Evolutionary conservation across 345 rosid species (phyloP), one percentile per base, ranked within the genome.

Genomic region (Durio zibethinus): DNA sequence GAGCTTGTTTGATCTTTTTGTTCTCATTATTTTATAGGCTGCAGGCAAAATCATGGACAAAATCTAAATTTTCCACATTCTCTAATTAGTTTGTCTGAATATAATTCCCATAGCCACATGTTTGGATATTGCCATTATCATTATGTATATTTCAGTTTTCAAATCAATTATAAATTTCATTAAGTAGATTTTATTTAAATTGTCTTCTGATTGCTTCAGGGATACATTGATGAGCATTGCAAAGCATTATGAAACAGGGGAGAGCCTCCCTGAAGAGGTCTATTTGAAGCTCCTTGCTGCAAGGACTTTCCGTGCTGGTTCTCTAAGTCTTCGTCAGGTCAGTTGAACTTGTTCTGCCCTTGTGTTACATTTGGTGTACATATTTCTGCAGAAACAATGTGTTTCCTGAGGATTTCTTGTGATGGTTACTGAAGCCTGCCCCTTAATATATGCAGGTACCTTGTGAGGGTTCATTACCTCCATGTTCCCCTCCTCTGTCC

Each of bases 201-300:
- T 43, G 5, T 63, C 23, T 31, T 45, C 29, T 62, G 57, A 62
- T 52, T 79, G 52, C 77, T 75, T 71, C 82, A 94, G 97, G 90
- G 97, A 89, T 83, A 94, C 98, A 61, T 84, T 94, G 84, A 90
- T 94, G 93, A 89, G 94, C 84, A 89, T 94, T 60, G 94, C 98
- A 56, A 94, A 90, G 84, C 98, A 94, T 81, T 92, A 90, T 80
- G 88, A 88, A 82, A 91, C 97, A 75, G 94, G 94, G 59, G 93
- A 89, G 84, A 87, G 82, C 79, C 90, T 94, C 59, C 98, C 97
- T 12, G 98, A 94, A 77, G 94, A 90, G 48, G 91, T 94, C 52
- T 92, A 88, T 83, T 76, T 52, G 84, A 92, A 92, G 84, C 94
- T 94, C 71, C 89, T 94, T 3, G 97, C 98, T 47, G 98, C 98